phyloP scores from a whole-genome alignment of 2,329 filamentous ascomycete species.

The Pseudocercospora macadamiae region DNA sequence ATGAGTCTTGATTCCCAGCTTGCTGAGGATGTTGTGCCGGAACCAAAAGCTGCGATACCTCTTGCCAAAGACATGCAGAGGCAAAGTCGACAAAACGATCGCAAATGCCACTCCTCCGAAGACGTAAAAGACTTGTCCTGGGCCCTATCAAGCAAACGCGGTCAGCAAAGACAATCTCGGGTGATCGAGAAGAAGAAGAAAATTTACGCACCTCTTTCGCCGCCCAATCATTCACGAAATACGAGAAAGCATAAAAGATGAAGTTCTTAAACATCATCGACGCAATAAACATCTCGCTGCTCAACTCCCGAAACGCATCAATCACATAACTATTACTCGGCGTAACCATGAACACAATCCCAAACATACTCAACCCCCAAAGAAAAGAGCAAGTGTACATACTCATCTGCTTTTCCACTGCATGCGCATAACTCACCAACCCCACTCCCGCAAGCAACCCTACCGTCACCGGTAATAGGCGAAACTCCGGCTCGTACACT shows the following conservation, averaged over 20 bases:
- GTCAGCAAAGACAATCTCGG: too few species aligned
- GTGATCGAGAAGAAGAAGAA: too few species aligned
- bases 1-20: background rate
- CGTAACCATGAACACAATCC: background rate
- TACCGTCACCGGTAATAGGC: background rate
- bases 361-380: background rate
- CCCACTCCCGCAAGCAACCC: background rate
- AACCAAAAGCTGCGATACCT: background rate
- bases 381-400: background rate
- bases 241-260: background rate
- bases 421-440: background rate
- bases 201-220: background rate
- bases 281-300: background rate
- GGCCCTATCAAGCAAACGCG: background rate
- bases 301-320: background rate
- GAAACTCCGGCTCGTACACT: background rate
- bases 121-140: background rate
- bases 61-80: background rate
- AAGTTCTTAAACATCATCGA: background rate
- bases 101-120: background rate
- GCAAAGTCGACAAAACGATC: background rate
- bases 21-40: background rate
- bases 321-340: background rate
- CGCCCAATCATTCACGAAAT: background rate
- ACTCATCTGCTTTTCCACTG: background rate